Conservation (phyloP, 805 yeast genomes). For the Kuraishia cidri region DNA sequence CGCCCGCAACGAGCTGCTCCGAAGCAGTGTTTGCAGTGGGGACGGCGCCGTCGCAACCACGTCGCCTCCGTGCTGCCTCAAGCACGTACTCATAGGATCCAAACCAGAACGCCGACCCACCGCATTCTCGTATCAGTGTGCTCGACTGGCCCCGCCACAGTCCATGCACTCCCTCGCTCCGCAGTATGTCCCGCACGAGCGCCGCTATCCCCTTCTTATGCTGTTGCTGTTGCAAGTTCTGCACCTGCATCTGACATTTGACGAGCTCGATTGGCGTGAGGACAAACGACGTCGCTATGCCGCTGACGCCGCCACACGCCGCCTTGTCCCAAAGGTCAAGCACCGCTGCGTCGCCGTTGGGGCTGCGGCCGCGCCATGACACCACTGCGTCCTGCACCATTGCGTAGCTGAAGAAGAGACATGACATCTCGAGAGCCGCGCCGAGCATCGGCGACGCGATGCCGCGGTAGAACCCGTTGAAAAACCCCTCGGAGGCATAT, state of each 20-base stretch:
- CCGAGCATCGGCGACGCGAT: conserved; percentile 77
- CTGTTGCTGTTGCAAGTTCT: conserved; percentile 20
- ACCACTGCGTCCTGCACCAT: conserved; percentile 29
- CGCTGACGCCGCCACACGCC: conserved; percentile 73
- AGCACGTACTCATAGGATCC: conserved; percentile 68
- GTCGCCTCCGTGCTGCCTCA: conserved; percentile 15
- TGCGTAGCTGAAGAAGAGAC: conserved; percentile 62
- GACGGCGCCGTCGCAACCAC: conserved; percentile 4
- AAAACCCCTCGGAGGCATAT: conserved; percentile 57
- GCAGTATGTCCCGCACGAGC: conserved; percentile 31
- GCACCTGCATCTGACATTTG: conserved; percentile 83
- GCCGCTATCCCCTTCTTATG: conserved; percentile 22
- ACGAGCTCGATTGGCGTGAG: conserved; percentile 89
- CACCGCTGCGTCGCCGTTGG: conserved; percentile 11
- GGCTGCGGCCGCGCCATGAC: conserved; percentile 8
- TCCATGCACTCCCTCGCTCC: conserved; percentile 51
- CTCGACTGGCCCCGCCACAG: conserved; percentile 85
- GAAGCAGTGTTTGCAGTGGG: conserved; percentile 24
- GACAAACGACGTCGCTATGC: conserved; percentile 72
- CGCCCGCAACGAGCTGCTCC: conserved; percentile 71
- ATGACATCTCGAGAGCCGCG: conserved; percentile 84
- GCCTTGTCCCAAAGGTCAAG: conserved; percentile 23
- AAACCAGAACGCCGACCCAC: conserved; percentile 93
- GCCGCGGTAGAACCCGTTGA: conserved; percentile 70
- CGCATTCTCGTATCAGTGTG: conserved; percentile 73